Percentiles rank a stretch among this genome's conserved stretches.
These are phyloP conservation scores for Nepenthes gracilis DNA, from an alignment of 148 eudicot species.

Conservation along the genomic window DNA sequence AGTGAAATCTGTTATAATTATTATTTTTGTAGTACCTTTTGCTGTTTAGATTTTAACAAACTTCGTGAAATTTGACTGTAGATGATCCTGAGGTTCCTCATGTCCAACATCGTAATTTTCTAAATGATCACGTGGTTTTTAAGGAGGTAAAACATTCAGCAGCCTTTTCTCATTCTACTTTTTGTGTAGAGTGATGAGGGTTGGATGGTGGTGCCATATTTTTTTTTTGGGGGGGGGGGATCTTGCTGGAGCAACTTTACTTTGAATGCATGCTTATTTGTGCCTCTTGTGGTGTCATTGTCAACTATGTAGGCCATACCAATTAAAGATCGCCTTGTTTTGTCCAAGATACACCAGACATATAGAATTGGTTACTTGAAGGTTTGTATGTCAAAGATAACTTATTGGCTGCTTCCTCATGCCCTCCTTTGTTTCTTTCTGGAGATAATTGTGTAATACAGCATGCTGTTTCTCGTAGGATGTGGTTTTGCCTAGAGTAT, in stretches of 20 bases:
- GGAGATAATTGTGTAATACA: neutral
- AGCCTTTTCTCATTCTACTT: neutral
- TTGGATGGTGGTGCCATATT: neutral
- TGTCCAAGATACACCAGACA: conserved; percentile 94
- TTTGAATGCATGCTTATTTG: neutral
- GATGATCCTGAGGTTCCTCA: conserved; percentile 79
- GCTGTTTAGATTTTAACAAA: neutral
- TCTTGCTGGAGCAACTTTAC: neutral
- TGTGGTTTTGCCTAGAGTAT: conserved; percentile 64
- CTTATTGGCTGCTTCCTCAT: conserved; percentile 7
- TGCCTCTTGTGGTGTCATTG: conserved; percentile 1
- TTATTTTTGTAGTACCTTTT: neutral
- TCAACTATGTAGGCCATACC: conserved; percentile 59
- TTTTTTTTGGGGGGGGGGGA: neutral
- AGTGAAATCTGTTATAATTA: too few species aligned
- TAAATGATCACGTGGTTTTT: conserved; percentile 79
- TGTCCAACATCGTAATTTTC: conserved; percentile 65
- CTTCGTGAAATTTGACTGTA: conserved; percentile 17
- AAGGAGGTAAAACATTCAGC: conserved; percentile 53
- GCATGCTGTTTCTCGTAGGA: conserved; percentile 41
- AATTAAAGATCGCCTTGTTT: conserved; percentile 64
- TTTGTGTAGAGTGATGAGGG: neutral
- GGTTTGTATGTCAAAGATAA: conserved; percentile 23
- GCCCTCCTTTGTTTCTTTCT: neutral
- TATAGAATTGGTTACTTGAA: conserved; percentile 83